These are phyloP conservation scores for Kodamaea fungicola DNA, from an alignment of 1,139 yeast species.

Conservation along the genomic window DNA sequence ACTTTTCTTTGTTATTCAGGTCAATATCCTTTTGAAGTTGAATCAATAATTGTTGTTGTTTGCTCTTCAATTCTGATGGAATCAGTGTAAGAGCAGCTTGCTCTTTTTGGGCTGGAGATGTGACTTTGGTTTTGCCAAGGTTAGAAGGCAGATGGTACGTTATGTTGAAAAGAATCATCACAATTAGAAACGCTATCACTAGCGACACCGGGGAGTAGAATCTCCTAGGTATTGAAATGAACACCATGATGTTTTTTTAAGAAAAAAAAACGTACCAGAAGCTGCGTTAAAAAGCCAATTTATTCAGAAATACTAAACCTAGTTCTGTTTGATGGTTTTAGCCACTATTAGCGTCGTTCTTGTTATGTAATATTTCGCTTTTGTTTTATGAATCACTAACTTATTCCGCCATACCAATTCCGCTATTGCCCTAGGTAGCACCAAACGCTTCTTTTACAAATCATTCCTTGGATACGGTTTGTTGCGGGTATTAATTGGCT, in stretches of 20 bases:
- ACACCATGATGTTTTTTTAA: constrained; percentile 4
- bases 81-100: constrained; percentile 9
- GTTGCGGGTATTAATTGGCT: too few relatives aligned
- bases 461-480: too few relatives aligned
- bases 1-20: constrained; percentile 11
- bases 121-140: background rate
- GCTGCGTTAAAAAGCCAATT: background rate
- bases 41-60: constrained; percentile 16
- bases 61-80: constrained; percentile 9
- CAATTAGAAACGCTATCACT: constrained; percentile 8
- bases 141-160: constrained; percentile 7
- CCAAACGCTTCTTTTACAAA: background rate
- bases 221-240: constrained; percentile 10
- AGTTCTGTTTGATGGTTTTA: background rate
- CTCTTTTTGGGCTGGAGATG: constrained; percentile 2
- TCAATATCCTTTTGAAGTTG: constrained; percentile 14
- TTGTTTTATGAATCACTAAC: background rate
- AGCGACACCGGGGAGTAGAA: constrained; percentile 11
- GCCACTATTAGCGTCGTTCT: background rate
- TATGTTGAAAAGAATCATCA: constrained; percentile 10
- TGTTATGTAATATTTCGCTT: background rate
- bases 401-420: background rate
- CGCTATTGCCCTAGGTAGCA: background rate
- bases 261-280: background rate
- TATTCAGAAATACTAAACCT: background rate